These are phyloP conservation scores for Solanum pimpinellifolium DNA, from an alignment of 257 asterid genomes.

Conservation along the genomic window DNA sequence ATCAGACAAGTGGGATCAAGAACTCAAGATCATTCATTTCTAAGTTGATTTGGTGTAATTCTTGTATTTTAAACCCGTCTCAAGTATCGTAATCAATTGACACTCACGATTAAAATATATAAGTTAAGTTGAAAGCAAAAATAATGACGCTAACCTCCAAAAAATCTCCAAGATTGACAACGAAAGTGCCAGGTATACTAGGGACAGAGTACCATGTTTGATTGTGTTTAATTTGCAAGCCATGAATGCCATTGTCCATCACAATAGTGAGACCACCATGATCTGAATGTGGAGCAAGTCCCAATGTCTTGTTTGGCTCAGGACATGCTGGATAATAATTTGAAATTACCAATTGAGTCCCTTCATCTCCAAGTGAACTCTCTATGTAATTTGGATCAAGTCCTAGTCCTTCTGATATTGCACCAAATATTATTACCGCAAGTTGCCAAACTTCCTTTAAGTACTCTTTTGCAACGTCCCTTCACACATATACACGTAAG, in stretches of 20 bases:
- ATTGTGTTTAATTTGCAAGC: slow-evolving; percentile 44
- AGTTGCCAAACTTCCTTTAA: slow-evolving; percentile 29
- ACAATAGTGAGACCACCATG: slow-evolving; percentile 52
- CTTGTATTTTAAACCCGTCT: too few species aligned
- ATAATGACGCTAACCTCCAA: slow-evolving; percentile 31
- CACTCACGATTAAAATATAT: too few species aligned
- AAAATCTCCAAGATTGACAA: slow-evolving; percentile 52
- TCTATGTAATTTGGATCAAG: slow-evolving; percentile 27
- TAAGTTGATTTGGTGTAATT: too few species aligned
- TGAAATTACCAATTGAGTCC: slow-evolving; percentile 35
- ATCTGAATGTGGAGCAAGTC: slow-evolving; percentile 51
- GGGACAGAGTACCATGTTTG: slow-evolving; percentile 27
- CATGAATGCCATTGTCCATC: slow-evolving; percentile 47
- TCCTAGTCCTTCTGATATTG: slow-evolving; percentile 40
- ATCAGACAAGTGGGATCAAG: too few species aligned
- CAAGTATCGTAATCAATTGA: too few species aligned
- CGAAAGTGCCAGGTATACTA: slow-evolving; percentile 30
- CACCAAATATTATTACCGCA: slow-evolving; percentile 5
- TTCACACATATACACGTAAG: neutral
- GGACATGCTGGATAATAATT: slow-evolving; percentile 59
- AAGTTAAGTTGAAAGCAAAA: neutral
- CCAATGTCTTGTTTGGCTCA: slow-evolving; percentile 45
- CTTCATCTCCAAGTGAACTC: slow-evolving; percentile 23
- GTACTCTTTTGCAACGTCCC: slow-evolving; percentile 32
- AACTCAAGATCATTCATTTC: too few species aligned